Percentiles rank a stretch among this genome's conserved stretches.
phyloP scores from a whole-genome alignment of 108 stramenopile genomes.

The Ochromonas danica region DNA sequence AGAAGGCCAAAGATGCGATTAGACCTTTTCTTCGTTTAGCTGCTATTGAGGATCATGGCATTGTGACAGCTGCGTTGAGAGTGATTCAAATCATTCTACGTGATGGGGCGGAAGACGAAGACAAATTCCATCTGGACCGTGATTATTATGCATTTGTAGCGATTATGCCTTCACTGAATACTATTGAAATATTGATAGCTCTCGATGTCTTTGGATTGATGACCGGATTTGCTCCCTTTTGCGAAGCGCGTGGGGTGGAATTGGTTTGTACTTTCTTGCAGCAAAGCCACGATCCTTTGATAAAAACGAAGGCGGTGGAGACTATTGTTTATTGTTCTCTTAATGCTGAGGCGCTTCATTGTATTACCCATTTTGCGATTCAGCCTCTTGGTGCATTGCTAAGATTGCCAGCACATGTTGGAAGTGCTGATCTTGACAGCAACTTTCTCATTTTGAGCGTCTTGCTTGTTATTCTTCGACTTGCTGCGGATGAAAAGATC shows the following conservation, averaged over 20 bases:
- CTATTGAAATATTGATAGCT: background rate
- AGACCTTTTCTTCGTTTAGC: background rate
- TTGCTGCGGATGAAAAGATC: background rate
- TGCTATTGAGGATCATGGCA: background rate
- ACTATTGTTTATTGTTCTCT: constrained; percentile 3
- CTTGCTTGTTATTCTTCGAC: background rate
- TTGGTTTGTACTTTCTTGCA: background rate
- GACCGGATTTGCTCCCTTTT: background rate
- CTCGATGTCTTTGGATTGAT: constrained; percentile 3
- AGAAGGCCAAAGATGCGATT: background rate
- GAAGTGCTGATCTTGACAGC: background rate
- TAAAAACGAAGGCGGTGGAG: constrained; percentile 10
- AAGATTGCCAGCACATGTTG: background rate
- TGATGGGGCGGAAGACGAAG: background rate
- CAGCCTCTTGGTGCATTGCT: background rate
- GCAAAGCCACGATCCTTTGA: background rate
- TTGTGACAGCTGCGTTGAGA: background rate
- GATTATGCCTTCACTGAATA: background rate
- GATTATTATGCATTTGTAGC: background rate
- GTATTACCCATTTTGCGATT: background rate
- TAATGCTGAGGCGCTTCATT: background rate
- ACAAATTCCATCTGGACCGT: background rate
- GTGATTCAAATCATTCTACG: constrained; percentile 18
- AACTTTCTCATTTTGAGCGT: background rate
- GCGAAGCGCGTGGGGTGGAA: background rate